Percentiles rank a stretch among this genome's conserved stretches.
These are phyloP conservation scores for Nicotiana tabacum DNA, from an alignment of 257 asterid species.

Conservation along the genomic window DNA sequence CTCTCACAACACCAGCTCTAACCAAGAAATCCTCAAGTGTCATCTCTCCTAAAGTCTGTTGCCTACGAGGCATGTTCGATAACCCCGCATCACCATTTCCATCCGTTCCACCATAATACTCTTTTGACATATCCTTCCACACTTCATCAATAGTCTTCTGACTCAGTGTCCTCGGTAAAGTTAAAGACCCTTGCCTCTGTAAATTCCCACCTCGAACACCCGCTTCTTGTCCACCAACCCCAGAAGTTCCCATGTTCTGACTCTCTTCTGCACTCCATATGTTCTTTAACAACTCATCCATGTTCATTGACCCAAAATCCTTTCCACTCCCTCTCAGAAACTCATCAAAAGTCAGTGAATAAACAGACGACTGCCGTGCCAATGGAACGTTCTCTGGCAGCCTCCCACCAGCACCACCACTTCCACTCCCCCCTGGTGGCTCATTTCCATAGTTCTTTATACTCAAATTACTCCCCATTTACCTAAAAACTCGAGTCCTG, in stretches of 20 bases:
- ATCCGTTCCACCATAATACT: constrained; percentile 33
- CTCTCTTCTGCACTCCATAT: constrained; percentile 92
- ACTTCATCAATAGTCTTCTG: constrained; percentile 94
- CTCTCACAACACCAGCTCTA: constrained; percentile 88
- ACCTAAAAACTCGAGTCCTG: background rate
- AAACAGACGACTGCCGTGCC: constrained; percentile 62
- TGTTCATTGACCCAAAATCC: constrained; percentile 94
- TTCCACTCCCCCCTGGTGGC: constrained; percentile 35
- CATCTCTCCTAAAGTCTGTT: constrained; percentile 73
- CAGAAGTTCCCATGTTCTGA: constrained; percentile 41
- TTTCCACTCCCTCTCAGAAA: constrained; percentile 60
- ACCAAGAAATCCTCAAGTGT: constrained; percentile 86
- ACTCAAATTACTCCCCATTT: constrained; percentile 64
- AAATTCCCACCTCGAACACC: constrained; percentile 34
- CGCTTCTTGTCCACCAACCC: constrained; percentile 21
- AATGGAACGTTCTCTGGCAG: constrained; percentile 16
- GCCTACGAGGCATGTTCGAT: constrained; percentile 50
- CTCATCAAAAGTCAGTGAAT: constrained; percentile 86
- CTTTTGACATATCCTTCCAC: constrained; percentile 77
- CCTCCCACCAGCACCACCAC: constrained; percentile 27
- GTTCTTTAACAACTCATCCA: constrained; percentile 88
- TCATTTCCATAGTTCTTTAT: constrained; percentile 51
- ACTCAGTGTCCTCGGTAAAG: constrained; percentile 86
- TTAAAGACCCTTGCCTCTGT: constrained; percentile 84
- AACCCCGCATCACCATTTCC: constrained; percentile 20